Evolutionary conservation across 257 asterid species (phyloP), one percentile per base, ranked within the genome.

Genomic region (Nicotiana tomentosiformis): DNA sequence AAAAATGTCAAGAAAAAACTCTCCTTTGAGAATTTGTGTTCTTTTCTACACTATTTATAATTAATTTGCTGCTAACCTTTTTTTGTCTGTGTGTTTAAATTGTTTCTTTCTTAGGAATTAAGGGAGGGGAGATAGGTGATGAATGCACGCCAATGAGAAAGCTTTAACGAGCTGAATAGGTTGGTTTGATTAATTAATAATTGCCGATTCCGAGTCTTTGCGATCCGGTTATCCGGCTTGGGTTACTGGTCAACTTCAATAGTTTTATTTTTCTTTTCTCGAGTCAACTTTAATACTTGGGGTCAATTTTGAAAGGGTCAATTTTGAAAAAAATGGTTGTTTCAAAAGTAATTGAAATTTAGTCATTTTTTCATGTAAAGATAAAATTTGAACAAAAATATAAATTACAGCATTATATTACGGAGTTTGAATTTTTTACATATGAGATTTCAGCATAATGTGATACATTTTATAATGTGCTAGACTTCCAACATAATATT

Each of bases 121-220:
- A 76, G 64, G 80, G 62, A 74, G 43, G 57, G 57, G 80, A 74
- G 51, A 74, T 29, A 51, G 80, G 64, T 76, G 80, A 51, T 51
- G 2, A 51, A 14, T 51, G 11, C 53, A 76, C 43, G 43, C 80
- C 80, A 76, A 76, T 76, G 80, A 76, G 80, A 74, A 74, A 76
- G 10, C 80, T 74, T 74, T 74, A 51, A 49, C 43, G 33, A 74
- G n/a, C 39, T 65, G 37, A 29, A 65, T 65, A 1, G 37, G 70
- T 11, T 29, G 9, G n/a, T 26, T 65, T 2, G 16, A 61, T 62
- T 20, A 14, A 23, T 64, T 26, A 64, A 64, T 11, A 64, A 64
- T 64, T 64, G 69, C 37, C 3, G 33, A 64, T 11, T 64, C 14
- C 1, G 37, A 23, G 69, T 26, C 37, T 29, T 65, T 65, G 39